These are phyloP conservation scores for Penicillium sp. DNA, from an alignment of 2,329 filamentous ascomycete genomes.

Conservation along the genomic window DNA sequence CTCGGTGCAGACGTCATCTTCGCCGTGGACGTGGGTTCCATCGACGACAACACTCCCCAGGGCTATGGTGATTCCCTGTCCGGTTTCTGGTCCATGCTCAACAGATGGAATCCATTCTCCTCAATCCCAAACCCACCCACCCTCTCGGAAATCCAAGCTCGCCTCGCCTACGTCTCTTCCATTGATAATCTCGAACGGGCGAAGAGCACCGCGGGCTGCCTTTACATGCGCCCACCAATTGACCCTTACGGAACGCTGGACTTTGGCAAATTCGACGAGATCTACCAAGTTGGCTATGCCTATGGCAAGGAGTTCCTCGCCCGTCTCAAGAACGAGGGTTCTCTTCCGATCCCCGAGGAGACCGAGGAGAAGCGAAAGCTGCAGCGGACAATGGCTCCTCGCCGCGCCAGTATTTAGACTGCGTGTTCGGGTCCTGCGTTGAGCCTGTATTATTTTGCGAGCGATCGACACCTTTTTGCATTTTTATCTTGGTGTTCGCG, in stretches of 20 bases:
- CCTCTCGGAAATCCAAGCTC: conserved; percentile 90
- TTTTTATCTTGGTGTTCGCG: background rate
- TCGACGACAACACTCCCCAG: conserved; percentile 91
- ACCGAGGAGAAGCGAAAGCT: conserved; percentile 76
- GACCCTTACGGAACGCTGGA: conserved; percentile 92
- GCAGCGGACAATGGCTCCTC: conserved; percentile 75
- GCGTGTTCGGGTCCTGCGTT: background rate
- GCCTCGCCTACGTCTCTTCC: conserved; percentile 90
- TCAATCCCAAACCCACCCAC: conserved; percentile 88
- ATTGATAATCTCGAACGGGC: conserved; percentile 93
- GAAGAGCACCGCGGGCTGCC: conserved; percentile 84
- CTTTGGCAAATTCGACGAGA: conserved; percentile 97
- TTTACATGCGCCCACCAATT: conserved; percentile 95
- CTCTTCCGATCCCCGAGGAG: conserved; percentile 70
- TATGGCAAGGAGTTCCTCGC: conserved; percentile 81
- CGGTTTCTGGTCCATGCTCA: conserved; percentile 90
- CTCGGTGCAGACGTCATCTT: conserved; percentile 93
- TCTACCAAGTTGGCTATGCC: conserved; percentile 83
- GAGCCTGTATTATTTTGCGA: background rate
- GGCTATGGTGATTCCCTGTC: conserved; percentile 91
- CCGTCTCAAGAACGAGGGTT: conserved; percentile 74
- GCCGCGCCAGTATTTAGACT: conserved; percentile 68
- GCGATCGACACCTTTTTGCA: background rate
- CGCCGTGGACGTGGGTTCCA: conserved; percentile 87
- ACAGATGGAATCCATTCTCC: conserved; percentile 96